Base-by-base conservation (phyloP, 208 protist species). In the Trypanosoma caninum region DNA sequence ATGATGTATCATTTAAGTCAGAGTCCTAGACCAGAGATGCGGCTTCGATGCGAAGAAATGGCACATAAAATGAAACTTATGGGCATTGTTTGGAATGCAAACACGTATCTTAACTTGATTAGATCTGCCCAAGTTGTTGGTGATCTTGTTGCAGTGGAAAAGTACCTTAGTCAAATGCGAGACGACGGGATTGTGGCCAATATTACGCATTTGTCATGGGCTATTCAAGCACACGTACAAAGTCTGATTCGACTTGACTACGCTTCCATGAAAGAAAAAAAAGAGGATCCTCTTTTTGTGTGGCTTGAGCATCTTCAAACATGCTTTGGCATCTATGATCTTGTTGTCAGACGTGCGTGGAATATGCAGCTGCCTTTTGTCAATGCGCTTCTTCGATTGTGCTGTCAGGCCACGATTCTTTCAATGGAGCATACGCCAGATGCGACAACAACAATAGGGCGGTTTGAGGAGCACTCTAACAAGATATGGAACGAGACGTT, bases 1-100 rank as follows among this genome's bases (percentile, higher is more conserved):
- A 78, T 96, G 48, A 91, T 96, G 82, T 85, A 74, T 50, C 74
- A 84, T 28, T 65, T 95, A 27, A 87, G 89, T 48, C 81, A 87
- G 41, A 92, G 84, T 50, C 71, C 72, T 3, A 65, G 71, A 25
- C 78, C 89, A 11, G 86, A 96, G 58, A 93, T 94, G 82, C 76
- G 86, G 20, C 72, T 93, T 10, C 77, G 89, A 28, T 93, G 84
- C 58, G 84, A 92, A 55, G 86, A 93, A 71, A 60, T 91, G 53
- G 89, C 84, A 16, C 68, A 86, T 16, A 96, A 96, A 71, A 96
- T 96, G 89, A 80, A 91, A 33, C 57, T 93, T 37, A 92, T 96
- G 79, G 89, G 89, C 37, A 93, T 93, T 31, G 70, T 76, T 27
- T 96, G 89, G 87, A 88, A 91, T 61, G 70, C 70, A 9, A 83